Base-by-base conservation (phyloP, 2,329 filamentous ascomycete genomes). In the Lithohypha guttulata region DNA sequence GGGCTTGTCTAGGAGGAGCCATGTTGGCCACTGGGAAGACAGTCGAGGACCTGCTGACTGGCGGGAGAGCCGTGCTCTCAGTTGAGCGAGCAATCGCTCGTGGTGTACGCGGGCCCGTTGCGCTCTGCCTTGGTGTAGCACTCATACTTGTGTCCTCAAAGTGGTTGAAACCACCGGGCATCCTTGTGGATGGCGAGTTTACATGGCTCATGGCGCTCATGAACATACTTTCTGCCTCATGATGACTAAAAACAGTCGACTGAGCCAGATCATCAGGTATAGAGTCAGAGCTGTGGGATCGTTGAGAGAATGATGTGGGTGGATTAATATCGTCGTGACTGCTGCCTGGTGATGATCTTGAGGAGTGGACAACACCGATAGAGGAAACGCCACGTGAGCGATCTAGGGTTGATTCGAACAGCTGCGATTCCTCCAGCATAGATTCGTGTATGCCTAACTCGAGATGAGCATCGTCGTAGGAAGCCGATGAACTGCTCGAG, bases 181-280 rank as follows among this genome's bases (percentile, higher is more conserved):
- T 39, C 18, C 9, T 9, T 22, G n/a, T 17, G 10, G 27, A 10
- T 7, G 4, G 22, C 15, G 35, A 39, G 13, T 2, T 18, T 11
- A n/a, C 38, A 18, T 32, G 59, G 42, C 70, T 75, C 40, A 77
- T 62, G 8, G 72, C 75, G 53, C 76, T 69, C 64, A 69, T 65
- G 42, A 69, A 69, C 57, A 69, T 61, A 46, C 65, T 69, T 41
- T 66, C 59, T n/a, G 66, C 66, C 50, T 69, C 64, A 42, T 68
- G 64, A 41, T 64, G 62, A 28, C 62, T 64, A 41, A 67, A 69
- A 31, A 66, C 49, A 44, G 55, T 65, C 3, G 66, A 69, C 42
- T 66, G 59, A 5, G 59, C 56, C n/a, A 69, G 57, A 20, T 65
- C 59, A 32, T 58, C 58, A 11, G 18, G 33, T 14, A n/a, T 19